Base-by-base conservation (phyloP, 352 stramenopile genomes). In the Phytophthora aleatoria region DNA sequence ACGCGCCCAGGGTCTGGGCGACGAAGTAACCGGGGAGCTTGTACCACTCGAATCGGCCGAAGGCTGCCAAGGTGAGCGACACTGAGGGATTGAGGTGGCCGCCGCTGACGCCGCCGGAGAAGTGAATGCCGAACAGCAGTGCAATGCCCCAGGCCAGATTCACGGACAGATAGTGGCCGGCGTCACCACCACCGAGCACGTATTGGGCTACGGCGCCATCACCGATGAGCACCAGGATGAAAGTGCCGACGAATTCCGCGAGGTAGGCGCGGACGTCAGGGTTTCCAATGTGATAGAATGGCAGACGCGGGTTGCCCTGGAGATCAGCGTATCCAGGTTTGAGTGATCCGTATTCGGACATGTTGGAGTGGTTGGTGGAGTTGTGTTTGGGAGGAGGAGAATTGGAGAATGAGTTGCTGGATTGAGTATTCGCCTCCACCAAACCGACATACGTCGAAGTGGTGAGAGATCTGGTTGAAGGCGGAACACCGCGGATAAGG, bases 21-120 rank as follows among this genome's bases (percentile, higher is more conserved):
- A 83, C 5, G 26, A 82, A 72, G 64, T 87, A 90, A 13, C 69
- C 69, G 0, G 74, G 76, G 1, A 84, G 62, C 47, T 85, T 85
- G 66, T 57, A 57, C 78, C 76, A 87, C 52, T 78, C 61, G 33
- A 91, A 71, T 12, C 71, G 69, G 6, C 67, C 55, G 36, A 79
- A 87, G 4, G 61, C 47, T 8, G 77, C 79, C 13, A 85, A 69
- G 7, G 79, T 78, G 27, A 85, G 35, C 0, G 79, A 77, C 9
- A 91, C 76, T 2, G 79, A 75, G 1, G 79, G 79, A 54, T 91
- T 91, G n/a, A 91, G 53, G 66, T 91, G 82, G 1, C 73, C 79
- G 44, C 79, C 77, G 36, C 73, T 87, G 30, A 87, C 69, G 27
- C 79, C 76, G 8, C 75, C 77, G 1, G 72, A 77, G 36, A 71